phyloP scores from a whole-genome alignment of 2,329 filamentous ascomycete species.

The Apiospora aurea region DNA sequence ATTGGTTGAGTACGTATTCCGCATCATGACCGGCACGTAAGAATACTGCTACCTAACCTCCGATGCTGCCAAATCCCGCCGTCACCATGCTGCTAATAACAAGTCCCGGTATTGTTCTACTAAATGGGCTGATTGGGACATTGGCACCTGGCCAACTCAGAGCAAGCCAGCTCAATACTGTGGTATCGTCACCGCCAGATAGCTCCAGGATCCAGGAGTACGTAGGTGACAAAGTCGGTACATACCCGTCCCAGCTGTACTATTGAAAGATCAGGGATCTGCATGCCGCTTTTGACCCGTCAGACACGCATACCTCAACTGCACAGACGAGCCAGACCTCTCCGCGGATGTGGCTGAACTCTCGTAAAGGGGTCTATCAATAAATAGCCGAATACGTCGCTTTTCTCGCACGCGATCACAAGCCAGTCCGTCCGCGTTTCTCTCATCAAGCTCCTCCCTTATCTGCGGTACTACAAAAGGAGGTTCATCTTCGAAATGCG shows the following conservation, averaged over 20 bases:
- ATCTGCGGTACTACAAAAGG: constrained; percentile 9
- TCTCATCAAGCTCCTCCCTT: constrained; percentile 1
- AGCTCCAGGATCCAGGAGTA: background rate
- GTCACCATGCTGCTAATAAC: constrained; percentile 4
- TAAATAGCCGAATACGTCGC: constrained; percentile 20
- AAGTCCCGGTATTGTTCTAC: constrained; percentile 4
- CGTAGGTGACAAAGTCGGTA: constrained; percentile 5
- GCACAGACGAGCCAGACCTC: background rate
- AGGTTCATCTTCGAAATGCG: background rate
- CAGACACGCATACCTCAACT: background rate
- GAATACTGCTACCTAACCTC: constrained; percentile 4
- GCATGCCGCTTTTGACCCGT: constrained; percentile 15
- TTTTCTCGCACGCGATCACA: background rate
- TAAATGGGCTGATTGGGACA: constrained; percentile 6
- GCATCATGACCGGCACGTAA: constrained; percentile 9
- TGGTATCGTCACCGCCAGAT: constrained; percentile 21
- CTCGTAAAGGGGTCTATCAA: constrained; percentile 13
- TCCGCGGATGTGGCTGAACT: constrained; percentile 10
- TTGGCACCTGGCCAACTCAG: constrained; percentile 20
- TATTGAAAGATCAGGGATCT: constrained; percentile 21
- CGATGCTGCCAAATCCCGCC: background rate
- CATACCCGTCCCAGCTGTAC: background rate
- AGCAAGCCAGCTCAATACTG: constrained; percentile 15
- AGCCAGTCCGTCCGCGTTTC: background rate
- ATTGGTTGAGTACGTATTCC: constrained; percentile 14